A percentile compares a stretch with the other conserved stretches of the same genome.
These are phyloP conservation scores for Lentinula raphanica DNA, from an alignment of 768 basidiomycete species.

Conservation along the genomic window DNA sequence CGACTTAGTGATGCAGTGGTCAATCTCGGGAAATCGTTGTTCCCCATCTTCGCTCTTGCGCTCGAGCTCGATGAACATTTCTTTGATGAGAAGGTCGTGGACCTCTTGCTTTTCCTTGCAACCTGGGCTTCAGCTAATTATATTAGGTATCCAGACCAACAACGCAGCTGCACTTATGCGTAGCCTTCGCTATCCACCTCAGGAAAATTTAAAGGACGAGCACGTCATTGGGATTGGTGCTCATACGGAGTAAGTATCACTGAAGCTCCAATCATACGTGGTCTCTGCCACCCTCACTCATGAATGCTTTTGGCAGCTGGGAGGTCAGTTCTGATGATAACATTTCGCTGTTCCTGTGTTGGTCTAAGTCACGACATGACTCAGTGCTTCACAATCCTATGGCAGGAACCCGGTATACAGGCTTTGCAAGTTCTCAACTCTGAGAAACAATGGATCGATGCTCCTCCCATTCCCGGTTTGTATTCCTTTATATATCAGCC, in stretches of 20 bases:
- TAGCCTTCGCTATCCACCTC: slow-evolving; percentile 72
- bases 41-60: slow-evolving; percentile 68
- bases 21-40: slow-evolving; percentile 49
- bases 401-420: slow-evolving; percentile 69
- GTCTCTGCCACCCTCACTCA: too few species aligned
- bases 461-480: slow-evolving; percentile 59
- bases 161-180: slow-evolving; percentile 64
- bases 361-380: background rate
- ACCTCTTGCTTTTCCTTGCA: background rate
- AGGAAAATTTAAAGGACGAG: slow-evolving; percentile 53
- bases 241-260: slow-evolving; percentile 58
- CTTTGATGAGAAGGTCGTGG: slow-evolving; percentile 61
- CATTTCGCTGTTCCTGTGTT: background rate
- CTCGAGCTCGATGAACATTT: slow-evolving; percentile 54
- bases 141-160: slow-evolving; percentile 35
- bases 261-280: too few species aligned
- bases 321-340: slow-evolving; percentile 29
- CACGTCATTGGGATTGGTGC: slow-evolving; percentile 81
- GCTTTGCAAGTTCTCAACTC: slow-evolving; percentile 81
- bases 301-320: slow-evolving; percentile 27
- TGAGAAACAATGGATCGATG: slow-evolving; percentile 75
- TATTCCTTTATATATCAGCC: background rate
- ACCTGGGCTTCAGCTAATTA: background rate
- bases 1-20: slow-evolving; percentile 46
- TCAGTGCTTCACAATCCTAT: slow-evolving; percentile 89